Evolutionary conservation across 371 early-diverging fungal species (phyloP).

Genomic region (Vairimorpha necatrix): DNA sequence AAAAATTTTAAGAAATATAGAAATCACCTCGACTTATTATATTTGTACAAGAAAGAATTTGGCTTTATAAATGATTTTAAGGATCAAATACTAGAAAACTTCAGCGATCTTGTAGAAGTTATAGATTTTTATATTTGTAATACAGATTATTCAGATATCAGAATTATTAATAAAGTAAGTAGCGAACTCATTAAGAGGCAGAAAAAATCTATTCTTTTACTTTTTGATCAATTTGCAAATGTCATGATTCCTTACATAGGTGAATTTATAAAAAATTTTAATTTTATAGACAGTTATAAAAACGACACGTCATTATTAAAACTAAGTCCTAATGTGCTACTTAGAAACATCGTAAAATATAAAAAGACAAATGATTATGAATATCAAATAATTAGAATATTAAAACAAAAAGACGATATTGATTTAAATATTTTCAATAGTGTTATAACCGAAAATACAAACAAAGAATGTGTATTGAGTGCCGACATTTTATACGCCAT

Average conservation of each 20-base stretch:
- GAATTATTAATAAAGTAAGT: conserved; percentile 21
- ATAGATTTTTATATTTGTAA: conserved; percentile 14
- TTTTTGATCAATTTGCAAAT: conserved; percentile 26
- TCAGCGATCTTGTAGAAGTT: background rate
- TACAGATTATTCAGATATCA: conserved; percentile 6
- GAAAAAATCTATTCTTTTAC: conserved; percentile 4
- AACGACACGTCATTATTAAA: background rate
- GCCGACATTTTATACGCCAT: background rate
- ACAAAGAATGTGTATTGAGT: too few relatives aligned
- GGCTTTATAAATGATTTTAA: conserved; percentile 8
- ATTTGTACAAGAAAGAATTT: background rate
- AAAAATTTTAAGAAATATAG: conserved; percentile 2
- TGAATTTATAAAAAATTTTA: conserved; percentile 15
- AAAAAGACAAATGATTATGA: background rate
- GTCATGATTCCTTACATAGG: conserved; percentile 24
- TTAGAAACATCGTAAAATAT: background rate
- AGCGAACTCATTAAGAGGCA: conserved; percentile 12
- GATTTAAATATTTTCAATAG: background rate
- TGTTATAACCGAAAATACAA: too few relatives aligned
- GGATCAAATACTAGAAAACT: background rate
- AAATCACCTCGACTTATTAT: conserved; percentile 24
- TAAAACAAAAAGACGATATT: background rate
- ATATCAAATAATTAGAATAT: background rate
- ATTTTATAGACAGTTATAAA: background rate
- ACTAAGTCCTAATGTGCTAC: background rate